These are phyloP conservation scores for Fusarium tupiense DNA, from an alignment of 2,329 filamentous ascomycete genomes.

Conservation along the genomic window DNA sequence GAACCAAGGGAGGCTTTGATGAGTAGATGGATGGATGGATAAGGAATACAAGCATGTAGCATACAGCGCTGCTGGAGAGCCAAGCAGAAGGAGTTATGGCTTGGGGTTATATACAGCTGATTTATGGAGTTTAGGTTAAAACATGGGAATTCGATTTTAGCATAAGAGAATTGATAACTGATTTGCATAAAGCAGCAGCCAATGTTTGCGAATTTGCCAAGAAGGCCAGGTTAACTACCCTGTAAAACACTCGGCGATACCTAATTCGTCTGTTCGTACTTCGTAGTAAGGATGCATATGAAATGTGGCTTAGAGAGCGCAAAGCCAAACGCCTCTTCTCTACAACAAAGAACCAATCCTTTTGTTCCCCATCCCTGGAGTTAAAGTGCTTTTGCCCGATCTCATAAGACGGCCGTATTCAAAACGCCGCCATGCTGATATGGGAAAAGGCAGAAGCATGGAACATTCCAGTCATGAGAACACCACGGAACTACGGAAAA, in stretches of 20 bases:
- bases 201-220: background rate
- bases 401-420: background rate
- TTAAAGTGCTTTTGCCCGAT: conserved; percentile 9
- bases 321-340: background rate
- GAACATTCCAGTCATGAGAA: conserved; percentile 38
- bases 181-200: background rate
- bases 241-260: background rate
- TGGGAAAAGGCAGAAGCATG: conserved; percentile 1
- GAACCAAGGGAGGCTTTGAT: conserved; percentile 54
- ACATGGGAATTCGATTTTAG: conserved; percentile 29
- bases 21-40: conserved; percentile 18
- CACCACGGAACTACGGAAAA: conserved; percentile 14
- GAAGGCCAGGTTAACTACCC: background rate
- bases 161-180: background rate
- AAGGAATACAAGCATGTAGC: conserved; percentile 7
- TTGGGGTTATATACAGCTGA: conserved; percentile 27
- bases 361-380: background rate
- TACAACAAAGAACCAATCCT: background rate
- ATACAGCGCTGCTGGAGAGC: conserved; percentile 14
- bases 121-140: conserved; percentile 40
- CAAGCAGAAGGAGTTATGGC: conserved; percentile 30
- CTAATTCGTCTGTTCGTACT: background rate
- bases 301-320: background rate
- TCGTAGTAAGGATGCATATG: background rate
- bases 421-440: background rate